A percentile compares a stretch with the other conserved stretches of the same genome.
These are phyloP conservation scores for Termitomyces titanicus DNA, from an alignment of 768 basidiomycete genomes.

Conservation along the genomic window DNA sequence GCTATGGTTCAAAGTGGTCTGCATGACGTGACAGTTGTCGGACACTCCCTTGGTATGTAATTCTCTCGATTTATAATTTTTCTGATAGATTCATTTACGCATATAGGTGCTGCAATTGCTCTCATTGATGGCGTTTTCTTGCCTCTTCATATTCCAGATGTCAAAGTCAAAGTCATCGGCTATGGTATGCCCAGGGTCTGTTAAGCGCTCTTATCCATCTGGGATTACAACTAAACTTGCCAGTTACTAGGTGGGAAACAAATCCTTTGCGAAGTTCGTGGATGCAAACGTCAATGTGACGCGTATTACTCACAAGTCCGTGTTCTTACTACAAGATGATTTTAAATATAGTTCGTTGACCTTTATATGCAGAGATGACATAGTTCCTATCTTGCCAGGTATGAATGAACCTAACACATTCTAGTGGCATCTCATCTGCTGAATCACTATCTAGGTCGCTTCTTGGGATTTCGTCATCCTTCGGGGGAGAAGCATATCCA, in stretches of 20 bases:
- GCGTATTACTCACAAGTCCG: slow-evolving; percentile 11
- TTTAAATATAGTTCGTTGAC: too few relatives aligned
- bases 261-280: slow-evolving; percentile 25
- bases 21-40: slow-evolving; percentile 38
- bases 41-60: slow-evolving; percentile 33
- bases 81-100: not conserved
- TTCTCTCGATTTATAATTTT: not conserved
- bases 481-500: slow-evolving; percentile 40
- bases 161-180: slow-evolving; percentile 32
- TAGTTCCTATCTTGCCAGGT: slow-evolving; percentile 30
- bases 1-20: slow-evolving; percentile 32
- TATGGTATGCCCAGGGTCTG: slow-evolving; percentile 42
- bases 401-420: not conserved
- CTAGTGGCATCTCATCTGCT: not conserved
- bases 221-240: not conserved
- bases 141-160: slow-evolving; percentile 43
- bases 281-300: slow-evolving; percentile 20
- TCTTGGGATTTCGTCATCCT: slow-evolving; percentile 38
- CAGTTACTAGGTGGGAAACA: slow-evolving; percentile 29
- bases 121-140: slow-evolving; percentile 51
- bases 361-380: slow-evolving; percentile 1
- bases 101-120: slow-evolving; percentile 33
- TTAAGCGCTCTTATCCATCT: slow-evolving; percentile 9
- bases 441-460: slow-evolving; percentile 17
- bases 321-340: too few relatives aligned